phyloP scores from a whole-genome alignment of 352 stramenopile species.

The Phytophthora melonis region DNA sequence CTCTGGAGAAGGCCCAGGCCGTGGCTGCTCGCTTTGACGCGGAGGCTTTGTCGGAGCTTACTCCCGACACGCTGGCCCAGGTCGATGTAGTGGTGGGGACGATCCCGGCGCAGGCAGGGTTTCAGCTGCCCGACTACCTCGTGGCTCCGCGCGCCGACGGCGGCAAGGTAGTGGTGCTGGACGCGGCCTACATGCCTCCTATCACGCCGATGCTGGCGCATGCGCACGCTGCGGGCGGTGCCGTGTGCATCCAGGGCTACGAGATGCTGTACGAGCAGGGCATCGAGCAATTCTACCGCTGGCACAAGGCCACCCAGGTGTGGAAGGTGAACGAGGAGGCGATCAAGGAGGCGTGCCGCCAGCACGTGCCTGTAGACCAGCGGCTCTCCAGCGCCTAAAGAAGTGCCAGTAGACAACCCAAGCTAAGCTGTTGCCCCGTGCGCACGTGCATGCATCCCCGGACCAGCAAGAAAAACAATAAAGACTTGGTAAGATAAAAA shows the following conservation, averaged over 20 bases:
- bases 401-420: not conserved
- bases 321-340: slow-evolving; percentile 57
- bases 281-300: slow-evolving; percentile 96
- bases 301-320: slow-evolving; percentile 77
- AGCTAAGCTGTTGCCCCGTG: not conserved
- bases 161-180: slow-evolving; percentile 90
- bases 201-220: slow-evolving; percentile 94
- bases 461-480: not conserved
- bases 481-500: not conserved
- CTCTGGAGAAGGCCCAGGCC: slow-evolving; percentile 90
- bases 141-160: slow-evolving; percentile 44
- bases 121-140: slow-evolving; percentile 81
- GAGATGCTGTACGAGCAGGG: slow-evolving; percentile 99
- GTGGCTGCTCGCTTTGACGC: slow-evolving; percentile 92
- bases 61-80: slow-evolving; percentile 49
- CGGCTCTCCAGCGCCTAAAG: slow-evolving; percentile 46
- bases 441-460: not conserved
- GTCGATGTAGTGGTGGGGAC: slow-evolving; percentile 96
- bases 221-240: slow-evolving; percentile 79
- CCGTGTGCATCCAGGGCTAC: slow-evolving; percentile 94
- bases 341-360: slow-evolving; percentile 67
- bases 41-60: slow-evolving; percentile 63
- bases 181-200: slow-evolving; percentile 98
- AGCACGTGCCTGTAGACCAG: slow-evolving; percentile 62
- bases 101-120: slow-evolving; percentile 91